These are phyloP conservation scores for Kitagawia praeruptora DNA, from an alignment of 129 eudicot genomes.

Conservation along the genomic window DNA sequence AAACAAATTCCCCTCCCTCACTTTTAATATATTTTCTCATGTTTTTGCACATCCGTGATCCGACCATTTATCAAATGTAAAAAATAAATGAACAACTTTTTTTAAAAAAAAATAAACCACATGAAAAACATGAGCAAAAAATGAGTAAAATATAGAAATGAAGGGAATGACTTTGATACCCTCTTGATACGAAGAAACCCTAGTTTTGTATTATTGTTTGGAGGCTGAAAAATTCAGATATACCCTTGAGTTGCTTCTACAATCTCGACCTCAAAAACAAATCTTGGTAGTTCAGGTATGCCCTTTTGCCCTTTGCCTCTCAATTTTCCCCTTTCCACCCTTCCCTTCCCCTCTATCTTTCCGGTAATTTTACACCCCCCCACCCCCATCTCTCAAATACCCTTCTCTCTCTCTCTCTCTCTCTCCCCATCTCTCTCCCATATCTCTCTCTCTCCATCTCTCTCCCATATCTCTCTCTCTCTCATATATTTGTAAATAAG, in stretches of 20 bases:
- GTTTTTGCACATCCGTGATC: too few relatives aligned
- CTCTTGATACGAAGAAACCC: neutral
- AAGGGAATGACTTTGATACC: neutral
- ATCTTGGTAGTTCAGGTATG: neutral
- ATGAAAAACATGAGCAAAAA: neutral
- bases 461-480: neutral
- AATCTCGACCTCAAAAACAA: neutral
- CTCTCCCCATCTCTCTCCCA: neutral
- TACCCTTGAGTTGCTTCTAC: neutral
- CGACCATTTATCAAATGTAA: too few relatives aligned
- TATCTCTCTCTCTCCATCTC: neutral
- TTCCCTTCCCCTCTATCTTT: neutral
- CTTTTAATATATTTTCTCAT: too few relatives aligned
- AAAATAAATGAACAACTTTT: too few relatives aligned
- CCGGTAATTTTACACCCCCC: conserved; percentile 4
- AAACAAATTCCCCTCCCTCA: too few relatives aligned
- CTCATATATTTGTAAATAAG: too few relatives aligned
- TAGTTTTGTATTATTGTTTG: neutral
- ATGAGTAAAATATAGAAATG: too few relatives aligned
- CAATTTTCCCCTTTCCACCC: conserved; percentile 23
- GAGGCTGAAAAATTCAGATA: neutral
- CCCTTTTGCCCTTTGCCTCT: neutral
- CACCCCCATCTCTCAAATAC: neutral
- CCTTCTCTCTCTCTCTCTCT: neutral
- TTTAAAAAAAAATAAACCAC: neutral